These are phyloP conservation scores for Boletus coccyginus DNA, from an alignment of 768 basidiomycete species.

Conservation along the genomic window DNA sequence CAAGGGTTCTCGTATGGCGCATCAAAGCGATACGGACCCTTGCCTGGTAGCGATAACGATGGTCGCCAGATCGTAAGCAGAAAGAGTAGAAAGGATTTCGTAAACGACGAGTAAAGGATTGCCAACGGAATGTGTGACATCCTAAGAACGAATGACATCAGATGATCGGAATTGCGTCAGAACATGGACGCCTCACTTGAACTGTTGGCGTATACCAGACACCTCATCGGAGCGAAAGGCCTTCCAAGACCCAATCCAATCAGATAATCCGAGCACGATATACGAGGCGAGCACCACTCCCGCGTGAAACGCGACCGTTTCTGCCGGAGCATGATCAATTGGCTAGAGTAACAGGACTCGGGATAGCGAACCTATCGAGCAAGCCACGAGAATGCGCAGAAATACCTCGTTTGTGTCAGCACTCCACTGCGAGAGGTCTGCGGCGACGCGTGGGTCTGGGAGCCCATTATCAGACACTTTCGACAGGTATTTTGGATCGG, in stretches of 20 bases:
- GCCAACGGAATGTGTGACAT: conserved; percentile 75
- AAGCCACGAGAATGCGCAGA: conserved; percentile 60
- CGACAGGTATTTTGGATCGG: neutral
- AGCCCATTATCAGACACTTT: neutral
- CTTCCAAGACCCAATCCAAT: conserved; percentile 33
- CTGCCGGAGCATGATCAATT: conserved; percentile 34
- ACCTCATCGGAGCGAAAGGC: conserved; percentile 12
- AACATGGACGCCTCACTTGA: conserved; percentile 40
- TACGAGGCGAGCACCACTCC: conserved; percentile 62
- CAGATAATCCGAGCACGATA: conserved; percentile 44
- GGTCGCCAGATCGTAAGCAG: conserved; percentile 80
- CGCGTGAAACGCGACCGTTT: conserved; percentile 72
- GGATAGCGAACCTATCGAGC: conserved; percentile 50
- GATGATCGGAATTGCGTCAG: neutral
- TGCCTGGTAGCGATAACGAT: conserved; percentile 23
- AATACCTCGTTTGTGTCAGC: conserved; percentile 48
- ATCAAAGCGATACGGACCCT: conserved; percentile 22
- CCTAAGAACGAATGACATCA: conserved; percentile 33
- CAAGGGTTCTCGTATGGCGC: conserved; percentile 33
- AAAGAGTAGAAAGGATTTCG: conserved; percentile 81
- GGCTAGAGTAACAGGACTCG: neutral
- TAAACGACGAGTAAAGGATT: conserved; percentile 79
- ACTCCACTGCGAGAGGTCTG: conserved; percentile 49
- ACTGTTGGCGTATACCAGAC: conserved; percentile 61
- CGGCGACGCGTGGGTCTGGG: conserved; percentile 40